phyloP scores from a whole-genome alignment of 129 eudicot genomes.

The Solidago caesia region DNA sequence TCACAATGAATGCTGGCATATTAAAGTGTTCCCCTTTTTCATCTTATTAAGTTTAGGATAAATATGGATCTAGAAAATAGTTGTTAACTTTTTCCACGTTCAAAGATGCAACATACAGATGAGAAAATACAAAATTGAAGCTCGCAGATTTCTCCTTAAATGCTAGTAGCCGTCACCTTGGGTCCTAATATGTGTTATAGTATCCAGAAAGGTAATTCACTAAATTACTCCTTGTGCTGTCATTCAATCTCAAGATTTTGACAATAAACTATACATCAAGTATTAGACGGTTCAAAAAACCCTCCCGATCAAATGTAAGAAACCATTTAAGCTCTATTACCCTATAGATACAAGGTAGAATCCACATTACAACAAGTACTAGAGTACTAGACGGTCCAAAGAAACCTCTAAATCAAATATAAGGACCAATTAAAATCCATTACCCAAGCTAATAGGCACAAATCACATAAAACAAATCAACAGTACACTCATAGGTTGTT shows the following conservation, averaged over 20 bases:
- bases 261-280: not conserved
- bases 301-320: too few relatives aligned
- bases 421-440: not conserved
- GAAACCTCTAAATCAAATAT: not conserved
- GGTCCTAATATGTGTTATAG: not conserved
- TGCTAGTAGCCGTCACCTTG: not conserved
- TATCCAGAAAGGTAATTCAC: not conserved
- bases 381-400: not conserved
- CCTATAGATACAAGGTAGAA: too few relatives aligned
- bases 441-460: not conserved
- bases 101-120: not conserved
- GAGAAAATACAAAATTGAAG: not conserved
- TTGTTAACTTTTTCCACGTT: not conserved
- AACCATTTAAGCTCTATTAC: too few relatives aligned
- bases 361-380: too few relatives aligned
- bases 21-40: not conserved
- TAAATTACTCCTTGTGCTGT: not conserved
- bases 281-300: not conserved
- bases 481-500: not conserved
- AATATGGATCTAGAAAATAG: not conserved
- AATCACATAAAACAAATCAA: not conserved
- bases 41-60: not conserved
- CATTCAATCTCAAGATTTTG: not conserved
- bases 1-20: slow-evolving; percentile 9
- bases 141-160: not conserved